phyloP scores from a whole-genome alignment of 164 flowering plant species.

The Macadamia integrifolia region DNA sequence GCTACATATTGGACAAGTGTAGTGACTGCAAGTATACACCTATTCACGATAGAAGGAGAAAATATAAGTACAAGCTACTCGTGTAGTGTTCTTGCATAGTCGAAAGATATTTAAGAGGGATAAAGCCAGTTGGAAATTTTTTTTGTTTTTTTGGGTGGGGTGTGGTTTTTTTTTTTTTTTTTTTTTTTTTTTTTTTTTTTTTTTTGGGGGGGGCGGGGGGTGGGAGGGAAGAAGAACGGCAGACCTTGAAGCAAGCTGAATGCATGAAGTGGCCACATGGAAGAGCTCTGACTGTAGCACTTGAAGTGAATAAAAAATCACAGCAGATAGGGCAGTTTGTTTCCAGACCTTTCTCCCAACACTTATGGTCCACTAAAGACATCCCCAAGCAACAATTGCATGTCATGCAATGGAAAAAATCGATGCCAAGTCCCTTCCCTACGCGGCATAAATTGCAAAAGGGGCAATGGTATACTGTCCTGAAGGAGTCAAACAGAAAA shows the following conservation, averaged over 20 bases:
- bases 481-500: slow-evolving; percentile 18
- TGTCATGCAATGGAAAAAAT: slow-evolving; percentile 93
- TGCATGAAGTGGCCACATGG: slow-evolving; percentile 99
- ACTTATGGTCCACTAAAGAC: slow-evolving; percentile 67
- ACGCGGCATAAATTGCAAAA: slow-evolving; percentile 95
- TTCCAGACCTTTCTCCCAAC: slow-evolving; percentile 87
- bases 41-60: slow-evolving; percentile 22
- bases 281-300: slow-evolving; percentile 70
- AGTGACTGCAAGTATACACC: slow-evolving; percentile 91
- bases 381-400: slow-evolving; percentile 86
- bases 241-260: slow-evolving; percentile 88
- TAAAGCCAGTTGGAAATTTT: neutral
- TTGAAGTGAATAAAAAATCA: slow-evolving; percentile 85
- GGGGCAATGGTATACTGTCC: slow-evolving; percentile 92
- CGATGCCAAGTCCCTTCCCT: slow-evolving; percentile 86
- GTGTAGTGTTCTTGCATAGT: neutral
- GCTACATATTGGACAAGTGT: slow-evolving; percentile 90
- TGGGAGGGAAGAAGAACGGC: neutral
- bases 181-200: no score
- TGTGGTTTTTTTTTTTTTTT: no score
- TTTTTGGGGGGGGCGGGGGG: neutral
- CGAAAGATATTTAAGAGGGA: neutral
- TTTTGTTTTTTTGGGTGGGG: no score
- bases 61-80: slow-evolving; percentile 1
- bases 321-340: slow-evolving; percentile 93